Percentiles rank a stretch among this genome's conserved stretches.
These are phyloP conservation scores for Cicer arietinum DNA, from an alignment of 306 rosid genomes.

Conservation along the genomic window DNA sequence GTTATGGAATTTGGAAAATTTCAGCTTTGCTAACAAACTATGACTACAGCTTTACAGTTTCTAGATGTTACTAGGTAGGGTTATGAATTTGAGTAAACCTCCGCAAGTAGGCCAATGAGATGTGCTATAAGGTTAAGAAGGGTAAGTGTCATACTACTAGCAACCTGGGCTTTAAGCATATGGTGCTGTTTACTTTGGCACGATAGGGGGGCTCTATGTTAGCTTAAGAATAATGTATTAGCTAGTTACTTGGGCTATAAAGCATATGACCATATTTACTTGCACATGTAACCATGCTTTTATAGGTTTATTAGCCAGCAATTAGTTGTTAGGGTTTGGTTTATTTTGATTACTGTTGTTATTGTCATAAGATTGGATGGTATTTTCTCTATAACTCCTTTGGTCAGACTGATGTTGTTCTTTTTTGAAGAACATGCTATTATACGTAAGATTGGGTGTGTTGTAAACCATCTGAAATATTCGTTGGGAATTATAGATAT, in stretches of 20 bases:
- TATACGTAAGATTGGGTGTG: slow-evolving; percentile 6
- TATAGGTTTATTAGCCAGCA: slow-evolving; percentile 2
- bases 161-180: slow-evolving; percentile 19
- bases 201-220: not conserved
- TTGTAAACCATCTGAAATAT: slow-evolving; percentile 8
- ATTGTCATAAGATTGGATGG: slow-evolving; percentile 11
- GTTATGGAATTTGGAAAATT: not conserved
- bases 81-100: not conserved
- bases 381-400: not conserved
- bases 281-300: not conserved
- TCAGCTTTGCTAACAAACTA: not conserved
- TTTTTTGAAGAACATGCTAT: not conserved
- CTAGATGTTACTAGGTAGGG: not conserved
- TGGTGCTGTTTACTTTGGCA: not conserved
- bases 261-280: not conserved
- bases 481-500: not conserved
- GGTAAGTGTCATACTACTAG: not conserved
- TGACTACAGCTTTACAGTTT: not conserved
- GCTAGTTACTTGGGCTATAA: not conserved
- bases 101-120: not conserved
- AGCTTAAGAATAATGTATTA: not conserved
- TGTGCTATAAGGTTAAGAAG: slow-evolving; percentile 1
- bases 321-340: slow-evolving; percentile 1
- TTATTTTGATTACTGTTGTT: not conserved
- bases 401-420: not conserved